phyloP scores from a whole-genome alignment of 2,329 filamentous ascomycete genomes.

The Colletotrichum eleusines region DNA sequence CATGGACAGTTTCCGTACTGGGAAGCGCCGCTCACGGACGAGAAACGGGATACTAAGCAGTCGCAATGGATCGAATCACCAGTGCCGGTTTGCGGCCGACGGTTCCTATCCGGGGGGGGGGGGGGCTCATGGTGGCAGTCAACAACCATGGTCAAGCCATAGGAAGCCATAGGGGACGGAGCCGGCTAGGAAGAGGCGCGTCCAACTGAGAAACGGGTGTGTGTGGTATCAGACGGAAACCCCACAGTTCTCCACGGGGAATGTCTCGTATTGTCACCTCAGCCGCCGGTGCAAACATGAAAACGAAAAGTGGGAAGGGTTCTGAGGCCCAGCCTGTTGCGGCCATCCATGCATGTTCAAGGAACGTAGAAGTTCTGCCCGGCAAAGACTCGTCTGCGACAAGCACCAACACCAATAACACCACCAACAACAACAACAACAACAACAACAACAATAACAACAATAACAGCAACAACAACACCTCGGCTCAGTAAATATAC shows the following conservation, averaged over 20 bases:
- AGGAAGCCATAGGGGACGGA: background rate
- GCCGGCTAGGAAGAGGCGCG: constrained; percentile 10
- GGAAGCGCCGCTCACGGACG: background rate
- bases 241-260: constrained; percentile 21
- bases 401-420: background rate
- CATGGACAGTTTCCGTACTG: constrained; percentile 1
- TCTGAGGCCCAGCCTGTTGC: background rate
- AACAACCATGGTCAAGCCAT: background rate
- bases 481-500: background rate
- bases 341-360: background rate
- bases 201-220: constrained; percentile 28
- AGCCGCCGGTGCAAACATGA: constrained; percentile 3
- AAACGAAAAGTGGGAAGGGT: background rate
- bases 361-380: background rate
- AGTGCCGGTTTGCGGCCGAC: background rate
- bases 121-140: background rate
- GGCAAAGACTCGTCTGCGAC: background rate
- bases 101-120: background rate
- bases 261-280: constrained; percentile 21
- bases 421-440: background rate
- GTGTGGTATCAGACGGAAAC: constrained; percentile 29
- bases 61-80: background rate
- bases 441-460: background rate
- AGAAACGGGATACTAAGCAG: background rate
- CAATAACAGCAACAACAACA: background rate